Conservation (phyloP, 2,329 filamentous ascomycete genomes). For the Fusarium protoensiforme region DNA sequence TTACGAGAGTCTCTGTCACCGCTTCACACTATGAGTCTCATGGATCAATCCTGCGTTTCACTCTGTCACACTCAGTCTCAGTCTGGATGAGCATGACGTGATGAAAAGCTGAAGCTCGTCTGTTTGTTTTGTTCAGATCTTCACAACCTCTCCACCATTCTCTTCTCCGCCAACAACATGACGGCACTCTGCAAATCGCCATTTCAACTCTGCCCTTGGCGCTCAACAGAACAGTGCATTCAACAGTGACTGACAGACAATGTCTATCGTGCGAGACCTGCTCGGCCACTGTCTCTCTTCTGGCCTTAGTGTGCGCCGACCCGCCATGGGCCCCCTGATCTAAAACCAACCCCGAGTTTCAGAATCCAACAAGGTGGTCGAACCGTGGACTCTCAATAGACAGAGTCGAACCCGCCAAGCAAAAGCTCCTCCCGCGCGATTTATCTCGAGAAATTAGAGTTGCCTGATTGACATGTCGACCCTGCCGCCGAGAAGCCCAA, state of each 20-base stretch:
- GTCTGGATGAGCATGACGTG: slow-evolving; percentile 14
- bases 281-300: slow-evolving; percentile 5
- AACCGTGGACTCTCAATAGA: slow-evolving; percentile 20
- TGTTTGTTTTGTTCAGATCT: background rate
- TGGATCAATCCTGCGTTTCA: slow-evolving; percentile 27
- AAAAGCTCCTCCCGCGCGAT: slow-evolving; percentile 11
- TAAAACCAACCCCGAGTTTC: slow-evolving; percentile 38
- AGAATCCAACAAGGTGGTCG: slow-evolving; percentile 29
- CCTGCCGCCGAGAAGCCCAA: background rate
- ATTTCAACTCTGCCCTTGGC: slow-evolving; percentile 5
- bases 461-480: background rate
- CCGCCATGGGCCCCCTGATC: slow-evolving; percentile 24
- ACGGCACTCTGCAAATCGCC: slow-evolving; percentile 18
- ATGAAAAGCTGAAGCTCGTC: background rate
- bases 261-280: background rate
- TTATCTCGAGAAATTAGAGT: slow-evolving; percentile 11
- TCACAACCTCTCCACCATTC: background rate
- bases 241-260: background rate
- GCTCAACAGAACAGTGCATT: background rate
- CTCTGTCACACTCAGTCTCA: slow-evolving; percentile 5
- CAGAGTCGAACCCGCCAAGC: slow-evolving; percentile 16
- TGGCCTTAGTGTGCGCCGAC: slow-evolving; percentile 6
- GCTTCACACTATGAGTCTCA: slow-evolving; percentile 5
- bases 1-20: background rate
- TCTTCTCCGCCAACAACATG: background rate